A percentile compares a stretch with the other conserved stretches of the same genome.
Evolutionary conservation across 1,284 basidiomycete species (phyloP).

Genomic region (Vanrija humicola): DNA sequence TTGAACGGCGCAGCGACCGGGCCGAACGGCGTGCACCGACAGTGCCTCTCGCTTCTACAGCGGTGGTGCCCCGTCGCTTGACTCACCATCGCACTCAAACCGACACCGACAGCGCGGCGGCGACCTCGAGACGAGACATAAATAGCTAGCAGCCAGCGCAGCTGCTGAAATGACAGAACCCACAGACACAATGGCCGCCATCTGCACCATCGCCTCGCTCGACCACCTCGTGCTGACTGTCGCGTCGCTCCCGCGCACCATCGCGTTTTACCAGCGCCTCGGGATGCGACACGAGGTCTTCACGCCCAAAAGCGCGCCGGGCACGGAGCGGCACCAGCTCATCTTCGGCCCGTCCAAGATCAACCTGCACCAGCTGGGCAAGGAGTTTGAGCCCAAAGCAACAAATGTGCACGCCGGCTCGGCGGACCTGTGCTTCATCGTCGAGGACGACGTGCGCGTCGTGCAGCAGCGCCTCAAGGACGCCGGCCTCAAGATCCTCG

Average conservation of each 20-base stretch:
- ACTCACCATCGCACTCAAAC: too few relatives aligned
- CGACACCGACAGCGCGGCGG: too few relatives aligned
- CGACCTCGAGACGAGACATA: too few relatives aligned
- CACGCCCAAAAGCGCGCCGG: background rate
- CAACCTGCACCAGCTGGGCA: conserved; percentile 14
- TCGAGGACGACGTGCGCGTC: conserved; percentile 5
- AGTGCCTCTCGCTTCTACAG: too few relatives aligned
- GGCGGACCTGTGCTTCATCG: conserved; percentile 15
- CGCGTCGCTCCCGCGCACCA: conserved; percentile 4
- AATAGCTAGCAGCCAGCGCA: too few relatives aligned
- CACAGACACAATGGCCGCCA: background rate
- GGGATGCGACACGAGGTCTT: conserved; percentile 16
- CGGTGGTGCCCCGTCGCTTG: too few relatives aligned
- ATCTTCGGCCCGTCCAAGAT: conserved; percentile 12
- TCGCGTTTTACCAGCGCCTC: conserved; percentile 12
- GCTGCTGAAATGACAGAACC: too few relatives aligned
- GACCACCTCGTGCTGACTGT: conserved; percentile 22
- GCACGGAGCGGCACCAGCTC: conserved; percentile 6
- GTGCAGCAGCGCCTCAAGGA: conserved; percentile 3
- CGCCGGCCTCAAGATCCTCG: conserved; percentile 11
- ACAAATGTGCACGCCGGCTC: conserved; percentile 1
- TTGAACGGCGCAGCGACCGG: too few relatives aligned
- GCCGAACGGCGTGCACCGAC: too few relatives aligned
- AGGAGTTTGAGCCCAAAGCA: conserved; percentile 17
- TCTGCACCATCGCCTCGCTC: conserved; percentile 4